A percentile compares a stretch with the other conserved stretches of the same genome.
phyloP scores from a whole-genome alignment of 192 early-diverging fungal genomes.

The Coemansia sp. region DNA sequence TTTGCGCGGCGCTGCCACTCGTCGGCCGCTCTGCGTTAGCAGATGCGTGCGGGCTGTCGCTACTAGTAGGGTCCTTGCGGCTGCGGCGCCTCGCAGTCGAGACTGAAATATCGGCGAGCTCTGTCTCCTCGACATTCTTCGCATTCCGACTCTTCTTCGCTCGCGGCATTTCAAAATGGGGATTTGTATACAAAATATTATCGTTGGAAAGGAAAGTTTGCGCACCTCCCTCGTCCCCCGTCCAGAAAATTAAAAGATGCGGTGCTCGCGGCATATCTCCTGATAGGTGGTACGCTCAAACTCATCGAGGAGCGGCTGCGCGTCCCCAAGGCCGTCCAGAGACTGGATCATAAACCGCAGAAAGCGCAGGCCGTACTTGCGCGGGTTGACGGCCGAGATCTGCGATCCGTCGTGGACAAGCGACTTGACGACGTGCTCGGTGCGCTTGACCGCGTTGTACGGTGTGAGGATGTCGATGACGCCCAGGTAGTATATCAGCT shows the following conservation, averaged over 20 bases:
- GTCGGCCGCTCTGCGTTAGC: background rate
- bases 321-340: constrained; percentile 54
- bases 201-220: too few species aligned
- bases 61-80: background rate
- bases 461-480: constrained; percentile 98
- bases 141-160: background rate
- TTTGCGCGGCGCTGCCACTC: background rate
- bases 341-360: constrained; percentile 80
- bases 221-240: too few species aligned
- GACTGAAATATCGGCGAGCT: too few species aligned
- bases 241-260: constrained; percentile 37
- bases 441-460: constrained; percentile 82
- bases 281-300: constrained; percentile 49
- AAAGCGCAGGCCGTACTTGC: constrained; percentile 85
- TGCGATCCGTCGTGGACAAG: constrained; percentile 67
- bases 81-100: background rate
- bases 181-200: background rate
- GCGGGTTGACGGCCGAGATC: constrained; percentile 85
- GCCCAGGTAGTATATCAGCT: constrained; percentile 89
- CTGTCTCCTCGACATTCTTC: too few species aligned
- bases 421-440: constrained; percentile 87
- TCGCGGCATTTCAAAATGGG: constrained; percentile 1
- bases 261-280: constrained; percentile 45
- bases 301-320: constrained; percentile 40
- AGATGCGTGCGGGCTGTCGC: background rate